Base-by-base conservation (phyloP, 176 grass and related monocot species). In the Musa beccarii region DNA sequence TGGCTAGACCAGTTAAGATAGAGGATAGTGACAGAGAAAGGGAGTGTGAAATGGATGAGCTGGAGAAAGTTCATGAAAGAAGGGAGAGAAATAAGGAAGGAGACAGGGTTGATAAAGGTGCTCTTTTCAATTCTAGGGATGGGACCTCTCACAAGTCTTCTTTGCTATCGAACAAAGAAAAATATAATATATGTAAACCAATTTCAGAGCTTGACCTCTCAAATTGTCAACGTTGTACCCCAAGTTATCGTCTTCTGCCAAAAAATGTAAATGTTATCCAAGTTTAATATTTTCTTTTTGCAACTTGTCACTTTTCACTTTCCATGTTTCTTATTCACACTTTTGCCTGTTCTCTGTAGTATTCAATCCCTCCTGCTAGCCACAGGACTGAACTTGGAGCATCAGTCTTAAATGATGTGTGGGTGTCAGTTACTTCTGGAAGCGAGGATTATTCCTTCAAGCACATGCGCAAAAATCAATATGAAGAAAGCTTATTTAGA, bases 391-490 rank as follows among this genome's bases (percentile, higher is more conserved):
- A 99, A 49, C 86, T 94, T 77, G 95, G 90, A n/a, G 83, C 71
- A 23, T 84, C 84, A 17, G 83, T 99, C 56, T 81, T 99, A 51
- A 99, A 99, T 29, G 95, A 99, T 80, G 75, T 83, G 25, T 99
- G 95, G 95, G 95, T 99, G 49, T 99, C 95, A 15, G 95, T 99
- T 77, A 99, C 95, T 79, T 99, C 95, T 57, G 95, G 95, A 87
- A 99, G 95, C 70, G 95, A 99, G 71, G 95, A 99, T 83, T 99
- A 94, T 86, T 99, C 95, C 59, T 99, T 99, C 80, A 99, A 99
- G 81, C 95, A 99, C 55, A 99, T 99, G 95, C 83, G 95, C 43
- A 99, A 94, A 77, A 99, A 99, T 82, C 95, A 99, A 74, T 99
- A 99, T 63, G 95, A 99, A 84, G 95, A 99, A 78, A 99, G 95